A percentile compares a stretch with the other conserved stretches of the same genome.
These are phyloP conservation scores for Saccharomyces hybrid DNA, from an alignment of 1,139 yeast species.

Conservation along the genomic window DNA sequence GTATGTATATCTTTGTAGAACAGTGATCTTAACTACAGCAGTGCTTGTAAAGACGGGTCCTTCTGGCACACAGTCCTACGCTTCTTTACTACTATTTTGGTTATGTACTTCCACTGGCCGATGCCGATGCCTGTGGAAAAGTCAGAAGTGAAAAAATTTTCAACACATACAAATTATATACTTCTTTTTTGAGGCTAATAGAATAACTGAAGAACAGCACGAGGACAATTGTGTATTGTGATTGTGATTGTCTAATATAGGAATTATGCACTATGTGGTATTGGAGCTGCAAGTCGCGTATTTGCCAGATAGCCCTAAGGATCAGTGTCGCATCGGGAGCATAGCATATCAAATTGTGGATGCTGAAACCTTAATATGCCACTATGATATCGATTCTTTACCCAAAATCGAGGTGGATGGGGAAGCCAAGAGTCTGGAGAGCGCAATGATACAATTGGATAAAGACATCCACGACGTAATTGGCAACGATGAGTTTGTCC, in stretches of 20 bases:
- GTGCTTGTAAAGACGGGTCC: neutral
- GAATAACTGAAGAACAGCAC: neutral
- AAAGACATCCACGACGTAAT: conserved; percentile 4
- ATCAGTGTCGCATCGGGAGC: conserved; percentile 20
- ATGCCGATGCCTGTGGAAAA: conserved; percentile 1
- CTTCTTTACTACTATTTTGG: neutral
- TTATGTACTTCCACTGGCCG: neutral
- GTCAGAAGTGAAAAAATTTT: neutral
- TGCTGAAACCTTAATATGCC: conserved; percentile 14
- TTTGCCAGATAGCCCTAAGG: conserved; percentile 26
- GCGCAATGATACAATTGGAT: conserved; percentile 6
- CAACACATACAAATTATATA: neutral
- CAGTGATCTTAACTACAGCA: neutral
- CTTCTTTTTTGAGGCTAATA: neutral
- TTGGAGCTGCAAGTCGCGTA: conserved; percentile 25
- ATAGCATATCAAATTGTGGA: conserved; percentile 24
- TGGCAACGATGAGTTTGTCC: conserved; percentile 47
- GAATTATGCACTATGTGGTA: conserved; percentile 25
- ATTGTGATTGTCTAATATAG: neutral
- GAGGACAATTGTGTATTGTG: neutral
- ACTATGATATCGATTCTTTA: neutral
- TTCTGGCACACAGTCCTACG: neutral
- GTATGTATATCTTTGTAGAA: neutral
- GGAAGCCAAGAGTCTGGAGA: neutral
- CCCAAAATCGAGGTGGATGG: neutral